Conservation (phyloP, 2,329 filamentous ascomycete species). For the Aspergillus fischeri region DNA sequence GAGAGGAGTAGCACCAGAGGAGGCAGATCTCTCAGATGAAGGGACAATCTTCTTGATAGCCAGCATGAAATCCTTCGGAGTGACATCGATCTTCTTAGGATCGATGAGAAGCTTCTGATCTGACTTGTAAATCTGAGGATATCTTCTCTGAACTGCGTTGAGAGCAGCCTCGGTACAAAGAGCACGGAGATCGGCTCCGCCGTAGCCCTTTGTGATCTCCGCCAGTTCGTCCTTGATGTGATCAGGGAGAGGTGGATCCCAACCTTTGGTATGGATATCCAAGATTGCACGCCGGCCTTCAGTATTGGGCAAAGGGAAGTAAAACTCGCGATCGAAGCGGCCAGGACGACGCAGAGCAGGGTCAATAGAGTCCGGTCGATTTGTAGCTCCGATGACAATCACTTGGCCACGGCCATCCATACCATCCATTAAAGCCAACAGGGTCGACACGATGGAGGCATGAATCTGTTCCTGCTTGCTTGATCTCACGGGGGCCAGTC, state of each 20-base stretch:
- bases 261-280: conserved; percentile 91
- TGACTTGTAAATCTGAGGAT: conserved; percentile 91
- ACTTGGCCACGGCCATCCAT: conserved; percentile 99
- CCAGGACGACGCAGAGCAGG: conserved; percentile 91
- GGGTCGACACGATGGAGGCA: conserved; percentile 90
- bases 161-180: conserved; percentile 93
- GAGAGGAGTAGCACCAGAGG: conserved; percentile 76
- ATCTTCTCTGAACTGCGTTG: conserved; percentile 92
- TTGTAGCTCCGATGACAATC: conserved; percentile 98
- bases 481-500: conserved; percentile 84
- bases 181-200: conserved; percentile 88
- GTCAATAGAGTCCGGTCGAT: conserved; percentile 93
- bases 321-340: conserved; percentile 95
- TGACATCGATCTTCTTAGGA: conserved; percentile 75
- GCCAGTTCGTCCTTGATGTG: conserved; percentile 77
- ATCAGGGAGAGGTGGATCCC: conserved; percentile 71
- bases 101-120: conserved; percentile 87
- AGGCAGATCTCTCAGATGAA: conserved; percentile 85
- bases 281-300: conserved; percentile 80
- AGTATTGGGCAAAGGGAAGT: conserved; percentile 85
- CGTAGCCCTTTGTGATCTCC: conserved; percentile 90
- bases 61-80: conserved; percentile 94
- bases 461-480: conserved; percentile 99
- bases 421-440: conserved; percentile 93
- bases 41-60: conserved; percentile 95